Evolutionary conservation across 2,329 filamentous ascomycete genomes (phyloP).

Genomic region (Aspergillus fumigatus): DNA sequence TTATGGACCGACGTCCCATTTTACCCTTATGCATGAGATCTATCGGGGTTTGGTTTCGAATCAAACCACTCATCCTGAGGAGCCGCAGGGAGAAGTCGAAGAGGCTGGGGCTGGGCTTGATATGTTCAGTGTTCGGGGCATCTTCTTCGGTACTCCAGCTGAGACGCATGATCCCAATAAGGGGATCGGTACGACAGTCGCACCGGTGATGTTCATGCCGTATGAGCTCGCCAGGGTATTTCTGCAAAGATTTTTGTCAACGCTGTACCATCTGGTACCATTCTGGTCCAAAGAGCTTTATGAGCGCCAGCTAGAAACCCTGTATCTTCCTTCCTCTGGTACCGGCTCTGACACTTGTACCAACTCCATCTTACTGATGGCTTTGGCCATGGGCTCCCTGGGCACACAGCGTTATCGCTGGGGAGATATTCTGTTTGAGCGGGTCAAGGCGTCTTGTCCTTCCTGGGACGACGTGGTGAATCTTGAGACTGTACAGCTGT

Average conservation of each 20-base stretch:
- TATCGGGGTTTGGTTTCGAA: slow-evolving; percentile 30
- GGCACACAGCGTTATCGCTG: slow-evolving; percentile 38
- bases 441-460: slow-evolving; percentile 36
- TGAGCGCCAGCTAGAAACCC: slow-evolving; percentile 29
- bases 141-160: slow-evolving; percentile 39
- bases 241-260: slow-evolving; percentile 39
- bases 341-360: slow-evolving; percentile 32
- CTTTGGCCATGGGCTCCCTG: slow-evolving; percentile 35
- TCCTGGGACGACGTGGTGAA: slow-evolving; percentile 44
- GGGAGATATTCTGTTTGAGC: slow-evolving; percentile 41
- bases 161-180: slow-evolving; percentile 28
- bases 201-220: slow-evolving; percentile 36
- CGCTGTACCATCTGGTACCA: slow-evolving; percentile 38
- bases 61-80: slow-evolving; percentile 11
- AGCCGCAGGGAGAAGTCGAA: slow-evolving; percentile 30
- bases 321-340: slow-evolving; percentile 31
- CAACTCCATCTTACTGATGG: slow-evolving; percentile 37
- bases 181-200: slow-evolving; percentile 17
- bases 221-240: slow-evolving; percentile 36
- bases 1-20: slow-evolving; percentile 46
- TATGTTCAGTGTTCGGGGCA: slow-evolving; percentile 34
- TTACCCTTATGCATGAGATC: slow-evolving; percentile 40
- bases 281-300: slow-evolving; percentile 33
- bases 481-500: slow-evolving; percentile 41
- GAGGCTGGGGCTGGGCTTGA: slow-evolving; percentile 37